Evolutionary conservation across 208 protist species (phyloP), one percentile per base, ranked within the genome.

Genomic region (Wallacemonas rigidus): DNA sequence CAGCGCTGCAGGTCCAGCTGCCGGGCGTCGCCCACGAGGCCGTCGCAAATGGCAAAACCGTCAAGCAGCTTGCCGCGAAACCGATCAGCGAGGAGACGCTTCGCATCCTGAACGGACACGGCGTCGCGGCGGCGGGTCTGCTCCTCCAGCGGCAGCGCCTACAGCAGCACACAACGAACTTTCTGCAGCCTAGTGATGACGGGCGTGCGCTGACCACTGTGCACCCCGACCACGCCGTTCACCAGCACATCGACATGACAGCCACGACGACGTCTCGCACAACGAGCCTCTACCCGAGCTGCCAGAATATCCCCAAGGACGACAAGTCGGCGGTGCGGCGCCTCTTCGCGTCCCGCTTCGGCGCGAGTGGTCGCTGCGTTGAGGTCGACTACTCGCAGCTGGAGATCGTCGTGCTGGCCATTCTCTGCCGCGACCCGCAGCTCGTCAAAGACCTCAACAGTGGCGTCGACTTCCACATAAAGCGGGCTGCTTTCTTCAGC

Each of bases 301-400:
- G 87, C 62, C 91, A 96, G 70, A 96, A 93, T 69, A 93, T 96
- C 61, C 87, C 91, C 4, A 94, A 94, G 77, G 89, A 94, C 48
- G 89, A 94, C 69, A 93, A 94, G 76, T 94, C 88, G 3, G 82
- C 86, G 2, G 65, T 91, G 51, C 83, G 92, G 6, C 88, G 86
- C 43, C 76, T 97, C 60, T 91, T 97, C 51, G 77, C 88, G 8
- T 95, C 89, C 0, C 89, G 92, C 58, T 97, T 93, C 68, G 92
- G 92, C n/a, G 68, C 67, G 3, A 69, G 90, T 56, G 92, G 92
- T 14, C 82, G 88, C 15, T 92, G 83, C 56, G 76, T 97, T 15
- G 92, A 97, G 78, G 67, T 95, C n/a, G 92, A 97, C 77, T 97
- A 95, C 81, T 87, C 92, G n/a, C 92, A 97, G 77, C 73, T 97